Percentiles rank a stretch among this genome's conserved stretches.
Conservation (phyloP, 75 land plant species). For the Pinus tabuliformis region DNA sequence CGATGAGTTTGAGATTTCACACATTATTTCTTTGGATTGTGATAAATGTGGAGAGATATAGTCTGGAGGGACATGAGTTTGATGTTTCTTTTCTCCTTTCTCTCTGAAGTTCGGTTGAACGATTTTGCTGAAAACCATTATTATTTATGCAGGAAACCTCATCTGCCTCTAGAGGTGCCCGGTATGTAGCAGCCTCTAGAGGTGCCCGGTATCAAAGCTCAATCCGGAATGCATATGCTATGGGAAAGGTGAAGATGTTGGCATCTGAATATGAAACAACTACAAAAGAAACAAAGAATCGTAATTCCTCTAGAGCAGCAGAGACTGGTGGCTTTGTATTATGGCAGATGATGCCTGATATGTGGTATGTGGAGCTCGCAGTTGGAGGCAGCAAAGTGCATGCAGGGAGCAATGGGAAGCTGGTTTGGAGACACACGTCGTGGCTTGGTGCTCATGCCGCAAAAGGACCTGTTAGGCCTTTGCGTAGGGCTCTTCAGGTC, state of each 20-base stretch:
- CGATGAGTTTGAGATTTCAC: neutral
- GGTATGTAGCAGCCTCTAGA: slow-evolving; percentile 33
- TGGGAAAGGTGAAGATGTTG: slow-evolving; percentile 40
- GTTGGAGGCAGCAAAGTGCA: slow-evolving; percentile 26
- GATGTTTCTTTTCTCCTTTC: neutral
- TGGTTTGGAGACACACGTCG: slow-evolving; percentile 37
- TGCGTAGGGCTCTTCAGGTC: slow-evolving; percentile 35
- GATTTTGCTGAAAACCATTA: neutral
- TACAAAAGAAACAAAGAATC: neutral
- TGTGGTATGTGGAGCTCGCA: slow-evolving; percentile 37
- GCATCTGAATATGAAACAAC: slow-evolving; percentile 17
- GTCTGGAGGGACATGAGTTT: neutral
- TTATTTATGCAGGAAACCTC: slow-evolving; percentile 33
- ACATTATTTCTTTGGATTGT: neutral
- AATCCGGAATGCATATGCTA: slow-evolving; percentile 29
- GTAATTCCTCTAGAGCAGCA: neutral
- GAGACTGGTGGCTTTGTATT: slow-evolving; percentile 37
- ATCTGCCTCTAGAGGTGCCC: slow-evolving; percentile 20
- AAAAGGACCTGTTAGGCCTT: slow-evolving; percentile 30
- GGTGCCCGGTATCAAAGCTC: slow-evolving; percentile 16
- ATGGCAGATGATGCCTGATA: slow-evolving; percentile 39
- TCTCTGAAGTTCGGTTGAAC: neutral
- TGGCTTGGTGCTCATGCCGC: slow-evolving; percentile 30
- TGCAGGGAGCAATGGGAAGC: slow-evolving; percentile 31
- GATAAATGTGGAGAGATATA: neutral